phyloP scores from a whole-genome alignment of 2,329 filamentous ascomycete genomes.

The Alternaria sp. region DNA sequence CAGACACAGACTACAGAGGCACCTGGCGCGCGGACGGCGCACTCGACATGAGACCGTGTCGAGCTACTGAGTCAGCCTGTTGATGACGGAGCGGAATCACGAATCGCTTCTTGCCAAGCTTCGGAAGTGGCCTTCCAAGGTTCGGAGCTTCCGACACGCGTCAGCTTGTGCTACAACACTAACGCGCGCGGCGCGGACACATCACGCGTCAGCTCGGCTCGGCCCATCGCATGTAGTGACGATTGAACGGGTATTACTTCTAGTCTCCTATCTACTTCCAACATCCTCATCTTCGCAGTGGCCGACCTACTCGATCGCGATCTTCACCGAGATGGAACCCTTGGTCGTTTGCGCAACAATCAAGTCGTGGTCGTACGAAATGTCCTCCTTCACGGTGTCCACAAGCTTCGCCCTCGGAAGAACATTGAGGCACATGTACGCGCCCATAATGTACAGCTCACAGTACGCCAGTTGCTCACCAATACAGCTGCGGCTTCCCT shows the following conservation, averaged over 20 bases:
- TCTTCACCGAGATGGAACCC: conserved; percentile 31
- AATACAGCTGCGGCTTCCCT: conserved; percentile 38
- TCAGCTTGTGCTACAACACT: neutral
- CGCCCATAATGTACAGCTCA: conserved; percentile 33
- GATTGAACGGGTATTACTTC: neutral
- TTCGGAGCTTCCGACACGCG: neutral
- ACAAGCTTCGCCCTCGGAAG: conserved; percentile 30
- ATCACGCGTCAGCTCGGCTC: neutral
- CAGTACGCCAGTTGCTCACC: conserved; percentile 40
- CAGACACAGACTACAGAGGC: neutral
- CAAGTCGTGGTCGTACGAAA: conserved; percentile 33
- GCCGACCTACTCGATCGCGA: conserved; percentile 26
- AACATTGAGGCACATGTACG: conserved; percentile 28
- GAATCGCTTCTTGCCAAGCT: neutral
- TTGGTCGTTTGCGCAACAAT: conserved; percentile 35
- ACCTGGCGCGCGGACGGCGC: neutral
- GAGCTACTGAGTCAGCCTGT: neutral
- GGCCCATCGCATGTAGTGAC: neutral
- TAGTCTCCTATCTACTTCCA: neutral
- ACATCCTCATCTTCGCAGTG: neutral
- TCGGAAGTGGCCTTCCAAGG: neutral
- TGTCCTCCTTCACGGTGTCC: conserved; percentile 31
- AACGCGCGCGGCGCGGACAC: neutral
- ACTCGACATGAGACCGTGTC: neutral
- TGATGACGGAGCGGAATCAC: neutral